Evolutionary conservation across 1,284 basidiomycete species (phyloP).

Genomic region (Xerocomus amazonicus): DNA sequence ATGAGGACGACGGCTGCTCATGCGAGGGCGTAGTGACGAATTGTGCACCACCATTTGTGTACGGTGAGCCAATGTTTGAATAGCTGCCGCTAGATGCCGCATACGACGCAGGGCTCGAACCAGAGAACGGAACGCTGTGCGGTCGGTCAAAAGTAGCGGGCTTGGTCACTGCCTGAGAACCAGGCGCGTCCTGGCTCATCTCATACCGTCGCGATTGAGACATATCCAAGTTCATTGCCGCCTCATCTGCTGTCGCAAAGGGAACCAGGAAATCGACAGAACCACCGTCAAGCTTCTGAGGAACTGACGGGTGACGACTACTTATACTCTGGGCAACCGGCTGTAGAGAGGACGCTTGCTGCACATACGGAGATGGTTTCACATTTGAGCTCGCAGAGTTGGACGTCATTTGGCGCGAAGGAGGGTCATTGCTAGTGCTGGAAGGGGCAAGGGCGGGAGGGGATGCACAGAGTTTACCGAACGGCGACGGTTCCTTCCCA

Average conservation of each 20-base stretch:
- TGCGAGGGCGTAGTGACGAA: constrained; percentile 20
- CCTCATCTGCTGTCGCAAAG: constrained; percentile 23
- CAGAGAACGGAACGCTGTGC: constrained; percentile 20
- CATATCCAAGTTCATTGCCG: constrained; percentile 14
- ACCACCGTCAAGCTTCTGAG: constrained; percentile 20
- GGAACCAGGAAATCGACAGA: constrained; percentile 25
- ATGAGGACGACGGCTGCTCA: constrained; percentile 20
- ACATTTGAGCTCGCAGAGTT: constrained; percentile 14
- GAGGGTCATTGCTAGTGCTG: constrained; percentile 7
- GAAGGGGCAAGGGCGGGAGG: constrained; percentile 2
- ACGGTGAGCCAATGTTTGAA: constrained; percentile 28
- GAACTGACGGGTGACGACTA: constrained; percentile 2
- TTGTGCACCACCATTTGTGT: constrained; percentile 19
- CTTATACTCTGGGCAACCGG: constrained; percentile 4
- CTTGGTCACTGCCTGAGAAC: constrained; percentile 13
- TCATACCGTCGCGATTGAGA: constrained; percentile 23
- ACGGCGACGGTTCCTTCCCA: constrained; percentile 32
- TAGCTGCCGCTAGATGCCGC: constrained; percentile 25
- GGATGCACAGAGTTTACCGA: constrained; percentile 15
- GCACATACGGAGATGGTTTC: constrained; percentile 15
- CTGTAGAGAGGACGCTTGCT: constrained; percentile 11
- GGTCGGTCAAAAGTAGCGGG: constrained; percentile 21
- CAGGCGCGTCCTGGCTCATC: constrained; percentile 12
- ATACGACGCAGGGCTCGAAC: constrained; percentile 27
- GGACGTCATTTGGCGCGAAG: constrained; percentile 12